A percentile compares a stretch with the other conserved stretches of the same genome.
Conservation (phyloP, 2,329 filamentous ascomycete genomes). For the Ramichloridium luteum region DNA sequence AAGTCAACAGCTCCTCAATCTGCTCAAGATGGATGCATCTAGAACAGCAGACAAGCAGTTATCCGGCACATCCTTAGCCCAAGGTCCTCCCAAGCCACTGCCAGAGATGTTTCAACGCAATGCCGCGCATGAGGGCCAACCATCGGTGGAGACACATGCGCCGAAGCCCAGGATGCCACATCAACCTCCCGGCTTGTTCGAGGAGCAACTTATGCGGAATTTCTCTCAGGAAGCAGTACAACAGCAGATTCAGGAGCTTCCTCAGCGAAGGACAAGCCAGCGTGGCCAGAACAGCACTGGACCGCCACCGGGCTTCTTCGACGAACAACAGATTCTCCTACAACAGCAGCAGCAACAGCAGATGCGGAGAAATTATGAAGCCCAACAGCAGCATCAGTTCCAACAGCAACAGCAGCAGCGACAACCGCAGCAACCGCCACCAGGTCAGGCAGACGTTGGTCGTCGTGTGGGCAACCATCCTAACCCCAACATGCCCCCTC, state of each 20-base stretch:
- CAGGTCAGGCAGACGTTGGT: background rate
- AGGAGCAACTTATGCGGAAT: constrained; percentile 24
- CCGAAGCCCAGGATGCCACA: constrained; percentile 25
- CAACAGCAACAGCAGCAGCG: background rate
- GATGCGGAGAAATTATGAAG: constrained; percentile 6
- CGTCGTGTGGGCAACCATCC: constrained; percentile 6
- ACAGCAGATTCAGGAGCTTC: constrained; percentile 9
- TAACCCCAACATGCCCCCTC: constrained; percentile 16
- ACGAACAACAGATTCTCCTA: constrained; percentile 20
- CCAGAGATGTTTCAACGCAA: background rate
- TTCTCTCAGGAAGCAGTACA: constrained; percentile 14
- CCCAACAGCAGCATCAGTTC: constrained; percentile 12
- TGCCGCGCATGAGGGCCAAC: background rate
- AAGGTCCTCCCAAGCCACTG: too few relatives aligned
- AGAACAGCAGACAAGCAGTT: constrained; percentile 10
- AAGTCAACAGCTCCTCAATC: constrained; percentile 71
- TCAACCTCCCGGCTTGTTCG: constrained; percentile 24
- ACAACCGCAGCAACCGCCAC: background rate
- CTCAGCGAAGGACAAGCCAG: constrained; percentile 17
- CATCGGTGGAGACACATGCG: constrained; percentile 22
- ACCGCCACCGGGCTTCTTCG: constrained; percentile 24
- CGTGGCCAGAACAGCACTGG: constrained; percentile 12
- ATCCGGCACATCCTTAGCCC: too few relatives aligned
- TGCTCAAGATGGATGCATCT: constrained; percentile 48
- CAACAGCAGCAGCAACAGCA: constrained; percentile 21